phyloP scores from a whole-genome alignment of 805 yeast genomes.

The Candida mattraensis region DNA sequence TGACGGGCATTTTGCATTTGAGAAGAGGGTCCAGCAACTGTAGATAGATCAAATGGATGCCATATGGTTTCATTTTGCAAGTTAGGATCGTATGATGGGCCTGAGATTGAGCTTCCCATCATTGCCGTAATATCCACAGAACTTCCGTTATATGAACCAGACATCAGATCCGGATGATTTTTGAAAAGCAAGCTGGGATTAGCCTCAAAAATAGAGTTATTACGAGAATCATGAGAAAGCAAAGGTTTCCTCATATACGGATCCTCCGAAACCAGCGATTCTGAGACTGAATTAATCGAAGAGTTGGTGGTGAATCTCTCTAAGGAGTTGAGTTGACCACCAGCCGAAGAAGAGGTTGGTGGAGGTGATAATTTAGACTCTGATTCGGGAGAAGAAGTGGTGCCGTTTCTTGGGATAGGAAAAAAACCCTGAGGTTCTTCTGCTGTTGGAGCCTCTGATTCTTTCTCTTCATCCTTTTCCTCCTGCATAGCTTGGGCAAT shows the following conservation, averaged over 20 bases:
- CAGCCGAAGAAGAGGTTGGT: conserved; percentile 2
- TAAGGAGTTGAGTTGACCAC: conserved; percentile 3
- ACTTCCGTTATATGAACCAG: conserved; percentile 14
- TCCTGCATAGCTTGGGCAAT: conserved; percentile 21
- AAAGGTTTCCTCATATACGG: conserved; percentile 19
- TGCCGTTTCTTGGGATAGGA: too few species aligned
- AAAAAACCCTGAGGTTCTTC: neutral
- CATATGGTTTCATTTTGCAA: conserved; percentile 21
- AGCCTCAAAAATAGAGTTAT: conserved; percentile 12
- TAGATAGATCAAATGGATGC: conserved; percentile 25
- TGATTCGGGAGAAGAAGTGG: conserved; percentile 2
- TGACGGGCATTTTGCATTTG: conserved; percentile 2
- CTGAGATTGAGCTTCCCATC: conserved; percentile 20
- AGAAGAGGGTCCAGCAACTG: conserved; percentile 1
- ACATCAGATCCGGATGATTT: conserved; percentile 24
- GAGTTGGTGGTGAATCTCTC: conserved; percentile 20
- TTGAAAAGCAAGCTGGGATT: conserved; percentile 4
- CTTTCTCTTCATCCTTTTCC: conserved; percentile 10
- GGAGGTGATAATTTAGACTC: conserved; percentile 1
- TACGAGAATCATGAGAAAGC: conserved; percentile 18
- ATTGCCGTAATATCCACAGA: conserved; percentile 26
- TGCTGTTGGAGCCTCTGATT: neutral
- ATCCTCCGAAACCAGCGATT: conserved; percentile 21
- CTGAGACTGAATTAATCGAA: conserved; percentile 17
- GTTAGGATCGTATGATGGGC: conserved; percentile 1